Percentiles rank a stretch among this genome's conserved stretches.
Conservation (phyloP, 2,329 filamentous ascomycete species). For the Hymenoscyphus albidus region DNA sequence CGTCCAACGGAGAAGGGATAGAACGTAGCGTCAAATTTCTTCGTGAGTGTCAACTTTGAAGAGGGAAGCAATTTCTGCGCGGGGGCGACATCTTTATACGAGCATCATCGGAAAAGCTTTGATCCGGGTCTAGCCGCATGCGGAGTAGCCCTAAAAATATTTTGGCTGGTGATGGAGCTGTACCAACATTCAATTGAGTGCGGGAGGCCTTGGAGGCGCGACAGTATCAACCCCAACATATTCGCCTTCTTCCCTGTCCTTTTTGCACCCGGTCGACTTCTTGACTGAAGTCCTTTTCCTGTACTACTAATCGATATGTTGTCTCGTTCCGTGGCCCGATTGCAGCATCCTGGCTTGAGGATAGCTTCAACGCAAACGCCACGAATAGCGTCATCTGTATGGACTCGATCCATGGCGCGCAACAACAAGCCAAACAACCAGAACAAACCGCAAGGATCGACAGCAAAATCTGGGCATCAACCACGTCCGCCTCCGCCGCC, state of each 20-base stretch:
- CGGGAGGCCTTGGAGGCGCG: background rate
- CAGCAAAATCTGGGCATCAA: conserved; percentile 19
- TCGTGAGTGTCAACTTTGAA: conserved; percentile 54
- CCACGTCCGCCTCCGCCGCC: conserved; percentile 19
- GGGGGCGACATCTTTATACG: conserved; percentile 1
- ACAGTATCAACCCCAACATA: background rate
- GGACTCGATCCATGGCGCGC: conserved; percentile 43
- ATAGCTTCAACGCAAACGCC: conserved; percentile 28
- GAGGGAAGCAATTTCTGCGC: conserved; percentile 33
- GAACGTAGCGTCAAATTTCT: conserved; percentile 56
- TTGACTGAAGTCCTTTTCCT: conserved; percentile 28
- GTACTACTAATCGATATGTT: conserved; percentile 30
- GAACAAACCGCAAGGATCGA: conserved; percentile 28
- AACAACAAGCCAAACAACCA: conserved; percentile 25
- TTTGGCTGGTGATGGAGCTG: conserved; percentile 4
- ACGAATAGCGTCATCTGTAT: conserved; percentile 38
- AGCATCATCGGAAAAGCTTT: background rate
- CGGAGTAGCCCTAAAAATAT: conserved; percentile 11
- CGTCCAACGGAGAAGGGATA: conserved; percentile 44
- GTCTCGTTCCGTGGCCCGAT: conserved; percentile 29
- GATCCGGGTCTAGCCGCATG: background rate
- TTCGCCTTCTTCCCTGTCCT: background rate
- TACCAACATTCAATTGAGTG: background rate
- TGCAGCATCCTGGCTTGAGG: conserved; percentile 29
- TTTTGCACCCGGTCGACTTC: conserved; percentile 18